Evolutionary conservation across 352 stramenopile genomes (phyloP), one percentile per base, ranked within the genome.

Genomic region (Plasmopara halstedii): DNA sequence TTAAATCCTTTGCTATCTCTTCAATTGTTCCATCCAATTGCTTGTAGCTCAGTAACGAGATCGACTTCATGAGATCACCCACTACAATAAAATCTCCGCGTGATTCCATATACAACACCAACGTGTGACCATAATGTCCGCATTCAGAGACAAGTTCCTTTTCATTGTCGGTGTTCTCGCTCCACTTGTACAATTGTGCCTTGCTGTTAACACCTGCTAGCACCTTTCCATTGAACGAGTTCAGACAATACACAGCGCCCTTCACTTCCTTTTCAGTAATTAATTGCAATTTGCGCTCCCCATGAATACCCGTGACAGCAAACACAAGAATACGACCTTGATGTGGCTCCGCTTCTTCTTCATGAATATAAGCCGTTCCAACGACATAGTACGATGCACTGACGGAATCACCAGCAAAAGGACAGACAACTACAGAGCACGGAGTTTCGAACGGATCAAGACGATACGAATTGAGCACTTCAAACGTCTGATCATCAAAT

Each of bases 401-500:
- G 0, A 73, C 75, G 0, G 72, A 69, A 49, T 95, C 85, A n/a
- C 83, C 83, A 14, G 67, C 53, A 50, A 96, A 92, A 5, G 74
- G 70, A 31, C 68, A 91, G 18, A 72, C 80, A 4, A 90, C 61
- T 18, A 95, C 74, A 2, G 87, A 95, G 53, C 81, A 93, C 2
- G 79, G 82, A 3, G 77, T 88, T 58, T 97, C 87, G 22, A 91
- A 89, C 19, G 79, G 77, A 64, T 95, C 84, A 5, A 96, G 67
- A 20, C 82, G 73, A 49, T 89, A 94, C 21, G 78, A 90, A 44
- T 94, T 66, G 3, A 95, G 64, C 9, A 83, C 70, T 36, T 98
- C 95, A 55, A 99, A 98, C 2, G 92, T 98, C 52, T 95, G 88
- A 79, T 98, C 95, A 47, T 99, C 95, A 39, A 98, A 83, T 47